These are phyloP conservation scores for Ensete ventricosum DNA, from an alignment of 176 grass and related monocot species.

Conservation along the genomic window DNA sequence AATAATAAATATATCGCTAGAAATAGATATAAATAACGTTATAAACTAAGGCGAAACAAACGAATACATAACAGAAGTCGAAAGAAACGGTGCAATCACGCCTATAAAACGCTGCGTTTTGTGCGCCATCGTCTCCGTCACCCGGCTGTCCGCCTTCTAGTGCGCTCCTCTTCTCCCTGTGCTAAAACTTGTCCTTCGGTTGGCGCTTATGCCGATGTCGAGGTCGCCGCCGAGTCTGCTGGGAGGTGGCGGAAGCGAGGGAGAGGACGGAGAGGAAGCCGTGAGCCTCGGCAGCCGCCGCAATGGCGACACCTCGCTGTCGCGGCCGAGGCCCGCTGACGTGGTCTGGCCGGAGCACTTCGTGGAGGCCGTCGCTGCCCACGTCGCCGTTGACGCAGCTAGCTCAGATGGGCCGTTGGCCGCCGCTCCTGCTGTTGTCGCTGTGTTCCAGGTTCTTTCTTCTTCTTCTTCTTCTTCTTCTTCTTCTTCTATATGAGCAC, in stretches of 20 bases:
- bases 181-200: not conserved
- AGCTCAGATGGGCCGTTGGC: not conserved
- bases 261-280: not conserved
- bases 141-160: not conserved
- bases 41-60: not conserved
- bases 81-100: not conserved
- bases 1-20: too few species aligned
- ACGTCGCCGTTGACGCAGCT: not conserved
- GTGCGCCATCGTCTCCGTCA: not conserved
- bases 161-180: not conserved
- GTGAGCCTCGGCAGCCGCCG: not conserved
- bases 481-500: not conserved
- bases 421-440: conserved; percentile 1
- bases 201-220: not conserved
- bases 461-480: not conserved
- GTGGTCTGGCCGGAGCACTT: not conserved
- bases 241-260: not conserved
- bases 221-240: not conserved
- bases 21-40: too few species aligned
- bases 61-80: not conserved
- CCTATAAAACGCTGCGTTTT: not conserved
- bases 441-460: not conserved
- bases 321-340: not conserved
- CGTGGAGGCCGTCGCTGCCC: conserved; percentile 1
- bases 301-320: not conserved